Percentiles rank a stretch among this genome's conserved stretches.
phyloP scores from a whole-genome alignment of 129 eudicot genomes.

The Heracleum sosnowskyi region DNA sequence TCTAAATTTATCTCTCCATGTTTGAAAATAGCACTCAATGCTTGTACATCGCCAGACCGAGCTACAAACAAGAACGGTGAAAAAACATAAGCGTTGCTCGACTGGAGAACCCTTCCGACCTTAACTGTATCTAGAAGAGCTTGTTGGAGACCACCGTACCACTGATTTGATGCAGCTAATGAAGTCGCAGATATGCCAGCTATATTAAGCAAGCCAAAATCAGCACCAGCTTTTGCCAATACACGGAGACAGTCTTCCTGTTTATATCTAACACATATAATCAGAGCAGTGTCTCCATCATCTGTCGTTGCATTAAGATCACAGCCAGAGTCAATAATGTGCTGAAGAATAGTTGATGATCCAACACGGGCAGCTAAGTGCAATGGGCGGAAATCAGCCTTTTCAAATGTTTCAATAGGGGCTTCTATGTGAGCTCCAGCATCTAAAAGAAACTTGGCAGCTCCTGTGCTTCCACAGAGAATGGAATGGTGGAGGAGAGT shows the following conservation, averaged over 20 bases:
- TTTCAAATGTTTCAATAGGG: constrained; percentile 36
- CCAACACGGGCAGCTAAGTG: constrained; percentile 71
- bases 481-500: constrained; percentile 79
- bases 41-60: constrained; percentile 46
- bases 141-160: constrained; percentile 47
- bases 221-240: constrained; percentile 60
- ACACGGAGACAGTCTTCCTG: constrained; percentile 53
- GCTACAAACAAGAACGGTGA: constrained; percentile 57
- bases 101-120: constrained; percentile 36
- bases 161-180: constrained; percentile 38
- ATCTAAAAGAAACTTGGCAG: constrained; percentile 45
- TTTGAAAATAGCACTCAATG: constrained; percentile 42
- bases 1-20: constrained; percentile 40
- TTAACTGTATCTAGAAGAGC: constrained; percentile 48
- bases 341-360: constrained; percentile 28
- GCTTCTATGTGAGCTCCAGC: constrained; percentile 50
- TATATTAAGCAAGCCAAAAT: constrained; percentile 51
- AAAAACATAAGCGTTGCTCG: constrained; percentile 41
- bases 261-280: constrained; percentile 56
- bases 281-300: constrained; percentile 63
- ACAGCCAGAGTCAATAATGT: constrained; percentile 45
- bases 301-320: constrained; percentile 52
- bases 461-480: constrained; percentile 49
- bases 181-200: constrained; percentile 40
- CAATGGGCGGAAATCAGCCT: constrained; percentile 36